phyloP scores from a whole-genome alignment of 331 rosid genomes.

The Rosa hybrid region DNA sequence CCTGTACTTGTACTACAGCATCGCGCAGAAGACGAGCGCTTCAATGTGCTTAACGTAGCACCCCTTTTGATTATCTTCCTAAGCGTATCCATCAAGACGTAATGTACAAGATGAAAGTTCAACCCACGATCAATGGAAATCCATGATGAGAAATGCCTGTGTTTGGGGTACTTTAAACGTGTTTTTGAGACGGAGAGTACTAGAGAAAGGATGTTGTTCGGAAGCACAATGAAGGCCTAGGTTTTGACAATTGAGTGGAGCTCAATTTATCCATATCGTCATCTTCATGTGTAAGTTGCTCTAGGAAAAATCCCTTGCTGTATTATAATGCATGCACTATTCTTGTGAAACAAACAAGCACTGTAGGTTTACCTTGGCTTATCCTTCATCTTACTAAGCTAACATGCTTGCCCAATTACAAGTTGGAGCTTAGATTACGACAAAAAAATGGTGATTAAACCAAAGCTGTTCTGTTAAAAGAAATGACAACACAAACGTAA shows the following conservation, averaged over 20 bases:
- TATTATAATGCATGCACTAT: not conserved
- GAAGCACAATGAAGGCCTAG: slow-evolving; percentile 24
- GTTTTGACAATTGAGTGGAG: slow-evolving; percentile 5
- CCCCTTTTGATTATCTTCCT: slow-evolving; percentile 27
- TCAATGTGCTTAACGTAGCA: not conserved
- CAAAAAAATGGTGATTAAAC: slow-evolving; percentile 19
- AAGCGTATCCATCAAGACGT: not conserved
- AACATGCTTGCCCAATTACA: not conserved
- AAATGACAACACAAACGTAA: not conserved
- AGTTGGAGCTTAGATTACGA: slow-evolving; percentile 5
- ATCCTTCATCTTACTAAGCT: slow-evolving; percentile 20
- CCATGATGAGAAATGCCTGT: not conserved
- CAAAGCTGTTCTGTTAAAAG: slow-evolving; percentile 8
- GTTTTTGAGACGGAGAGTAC: slow-evolving; percentile 28
- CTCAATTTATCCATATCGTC: not conserved
- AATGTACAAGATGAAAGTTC: not conserved
- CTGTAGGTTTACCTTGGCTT: not conserved
- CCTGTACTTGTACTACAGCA: not conserved
- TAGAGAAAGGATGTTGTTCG: slow-evolving; percentile 13
- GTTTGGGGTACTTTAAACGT: not conserved
- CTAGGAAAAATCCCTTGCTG: not conserved
- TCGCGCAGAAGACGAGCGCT: not conserved
- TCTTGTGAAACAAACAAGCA: slow-evolving; percentile 5
- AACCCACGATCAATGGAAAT: not conserved
- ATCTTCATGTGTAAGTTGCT: not conserved